phyloP scores from a whole-genome alignment of 805 yeast species.

The Teunomyces cretensis region DNA sequence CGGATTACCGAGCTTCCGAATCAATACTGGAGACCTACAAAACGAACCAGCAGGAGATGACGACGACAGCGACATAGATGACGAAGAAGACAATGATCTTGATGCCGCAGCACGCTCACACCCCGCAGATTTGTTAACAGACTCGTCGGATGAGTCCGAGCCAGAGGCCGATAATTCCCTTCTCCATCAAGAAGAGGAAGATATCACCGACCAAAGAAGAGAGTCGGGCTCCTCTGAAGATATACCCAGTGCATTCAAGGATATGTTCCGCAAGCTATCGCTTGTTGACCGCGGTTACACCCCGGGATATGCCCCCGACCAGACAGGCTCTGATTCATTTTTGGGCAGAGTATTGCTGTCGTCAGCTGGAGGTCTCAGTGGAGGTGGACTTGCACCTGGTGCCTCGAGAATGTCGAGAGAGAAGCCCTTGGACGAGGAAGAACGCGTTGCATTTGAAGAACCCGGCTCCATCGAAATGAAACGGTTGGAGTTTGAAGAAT shows the following conservation, averaged over 20 bases:
- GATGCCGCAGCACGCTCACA: background rate
- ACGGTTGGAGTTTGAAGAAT: conserved; percentile 40
- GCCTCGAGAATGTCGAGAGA: conserved; percentile 22
- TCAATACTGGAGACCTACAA: conserved; percentile 6
- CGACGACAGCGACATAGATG: conserved; percentile 12
- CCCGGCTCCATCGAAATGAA: conserved; percentile 45
- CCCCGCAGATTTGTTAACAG: background rate
- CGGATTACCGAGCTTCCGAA: conserved; percentile 23
- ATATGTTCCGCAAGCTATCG: conserved; percentile 37
- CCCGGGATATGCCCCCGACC: conserved; percentile 17
- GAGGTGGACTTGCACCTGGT: conserved; percentile 46
- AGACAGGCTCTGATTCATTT: conserved; percentile 36
- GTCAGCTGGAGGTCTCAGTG: conserved; percentile 29
- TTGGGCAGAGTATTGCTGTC: conserved; percentile 36
- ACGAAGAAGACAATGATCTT: conserved; percentile 10
- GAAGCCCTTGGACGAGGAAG: conserved; percentile 22
- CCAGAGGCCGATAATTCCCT: conserved; percentile 6
- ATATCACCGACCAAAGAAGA: conserved; percentile 7
- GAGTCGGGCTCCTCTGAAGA: conserved; percentile 4
- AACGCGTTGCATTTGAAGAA: conserved; percentile 15
- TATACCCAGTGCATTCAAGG: conserved; percentile 19
- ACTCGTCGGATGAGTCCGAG: conserved; percentile 1
- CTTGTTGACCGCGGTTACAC: conserved; percentile 31
- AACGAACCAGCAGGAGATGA: background rate
- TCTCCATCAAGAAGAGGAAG: background rate